These are phyloP conservation scores for Cyclostephanos invisitatus DNA, from an alignment of 108 stramenopile genomes.

Conservation along the genomic window DNA sequence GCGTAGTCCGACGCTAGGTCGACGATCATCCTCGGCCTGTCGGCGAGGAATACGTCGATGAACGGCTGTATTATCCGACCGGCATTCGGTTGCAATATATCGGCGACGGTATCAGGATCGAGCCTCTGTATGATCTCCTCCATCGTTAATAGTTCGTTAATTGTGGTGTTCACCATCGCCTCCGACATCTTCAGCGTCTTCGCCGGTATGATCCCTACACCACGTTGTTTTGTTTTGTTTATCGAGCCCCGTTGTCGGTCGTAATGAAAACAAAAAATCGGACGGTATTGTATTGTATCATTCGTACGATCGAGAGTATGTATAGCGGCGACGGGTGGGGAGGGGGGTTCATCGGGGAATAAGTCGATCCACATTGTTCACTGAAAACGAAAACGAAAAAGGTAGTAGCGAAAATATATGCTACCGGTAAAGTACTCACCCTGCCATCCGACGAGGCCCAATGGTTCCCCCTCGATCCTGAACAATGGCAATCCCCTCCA, in stretches of 20 bases:
- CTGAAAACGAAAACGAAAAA: too few species aligned
- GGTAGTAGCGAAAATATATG: too few species aligned
- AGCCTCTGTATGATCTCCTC: constrained; percentile 54
- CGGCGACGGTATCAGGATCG: constrained; percentile 50
- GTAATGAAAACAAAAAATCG: too few species aligned
- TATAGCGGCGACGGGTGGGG: too few species aligned
- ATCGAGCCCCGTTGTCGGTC: too few species aligned
- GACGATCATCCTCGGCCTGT: constrained; percentile 39
- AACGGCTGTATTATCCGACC: constrained; percentile 52
- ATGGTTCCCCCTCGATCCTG: constrained; percentile 51
- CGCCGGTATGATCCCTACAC: constrained; percentile 44
- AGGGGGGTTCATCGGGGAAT: too few species aligned
- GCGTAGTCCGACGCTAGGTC: constrained; percentile 44
- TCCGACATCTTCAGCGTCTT: constrained; percentile 61
- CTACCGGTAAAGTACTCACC: too few species aligned
- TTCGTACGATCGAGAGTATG: too few species aligned
- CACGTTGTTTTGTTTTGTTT: too few species aligned
- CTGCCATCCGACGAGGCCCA: constrained; percentile 58
- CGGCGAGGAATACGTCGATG: constrained; percentile 52
- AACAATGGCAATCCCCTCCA: constrained; percentile 54
- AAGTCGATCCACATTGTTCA: too few species aligned
- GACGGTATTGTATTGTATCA: too few species aligned
- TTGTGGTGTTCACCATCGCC: constrained; percentile 57
- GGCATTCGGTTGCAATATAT: constrained; percentile 40
- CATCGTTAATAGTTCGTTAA: constrained; percentile 51